Evolutionary conservation across 2,329 filamentous ascomycete species (phyloP).

Genomic region (Fusarium sp.): DNA sequence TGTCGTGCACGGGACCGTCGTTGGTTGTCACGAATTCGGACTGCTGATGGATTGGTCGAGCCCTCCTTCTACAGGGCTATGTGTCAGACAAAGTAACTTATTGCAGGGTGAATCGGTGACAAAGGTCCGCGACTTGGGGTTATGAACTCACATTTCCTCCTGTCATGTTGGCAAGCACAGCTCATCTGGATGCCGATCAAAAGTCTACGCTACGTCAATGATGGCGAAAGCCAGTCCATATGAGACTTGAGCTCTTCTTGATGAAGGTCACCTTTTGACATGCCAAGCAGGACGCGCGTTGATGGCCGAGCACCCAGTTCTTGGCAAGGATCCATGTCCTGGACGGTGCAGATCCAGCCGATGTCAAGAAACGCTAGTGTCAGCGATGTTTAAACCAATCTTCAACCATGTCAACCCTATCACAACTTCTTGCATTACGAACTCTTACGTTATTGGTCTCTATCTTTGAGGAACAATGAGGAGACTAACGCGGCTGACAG

Average conservation of each 20-base stretch:
- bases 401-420: slow-evolving; percentile 48
- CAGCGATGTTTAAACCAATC: slow-evolving; percentile 48
- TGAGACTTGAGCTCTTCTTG: slow-evolving; percentile 48
- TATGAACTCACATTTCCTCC: slow-evolving; percentile 50
- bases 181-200: slow-evolving; percentile 42
- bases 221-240: slow-evolving; percentile 41
- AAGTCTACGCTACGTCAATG: slow-evolving; percentile 44
- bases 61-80: slow-evolving; percentile 45
- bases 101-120: slow-evolving; percentile 20
- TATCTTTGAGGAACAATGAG: slow-evolving; percentile 9
- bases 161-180: slow-evolving; percentile 43
- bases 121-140: slow-evolving; percentile 21
- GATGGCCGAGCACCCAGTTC: slow-evolving; percentile 49
- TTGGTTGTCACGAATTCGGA: slow-evolving; percentile 66
- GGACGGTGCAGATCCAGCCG: slow-evolving; percentile 50
- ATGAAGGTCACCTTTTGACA: slow-evolving; percentile 47
- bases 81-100: slow-evolving; percentile 39
- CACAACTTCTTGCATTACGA: slow-evolving; percentile 40
- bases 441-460: slow-evolving; percentile 25
- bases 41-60: slow-evolving; percentile 52
- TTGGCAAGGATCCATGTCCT: slow-evolving; percentile 50
- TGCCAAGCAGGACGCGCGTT: slow-evolving; percentile 51
- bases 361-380: slow-evolving; percentile 46
- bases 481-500: slow-evolving; percentile 3
- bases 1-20: slow-evolving; percentile 65